Percentiles rank a stretch among this genome's conserved stretches.
These are phyloP conservation scores for Cryphonectria radicalis DNA, from an alignment of 2,329 filamentous ascomycete genomes.

Conservation along the genomic window DNA sequence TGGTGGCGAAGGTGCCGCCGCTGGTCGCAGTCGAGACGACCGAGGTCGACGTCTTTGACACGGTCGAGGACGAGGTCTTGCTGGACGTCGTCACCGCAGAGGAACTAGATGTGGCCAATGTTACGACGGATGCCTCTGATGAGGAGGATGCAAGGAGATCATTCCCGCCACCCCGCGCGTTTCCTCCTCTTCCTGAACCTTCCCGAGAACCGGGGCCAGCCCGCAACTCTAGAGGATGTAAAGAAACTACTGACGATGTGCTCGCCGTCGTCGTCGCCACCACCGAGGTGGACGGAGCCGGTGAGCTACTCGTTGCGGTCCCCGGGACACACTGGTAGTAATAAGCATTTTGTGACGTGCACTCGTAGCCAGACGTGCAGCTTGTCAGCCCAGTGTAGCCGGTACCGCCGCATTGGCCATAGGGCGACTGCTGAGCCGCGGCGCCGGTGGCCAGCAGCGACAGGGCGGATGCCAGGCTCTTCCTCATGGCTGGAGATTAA, in stretches of 20 bases:
- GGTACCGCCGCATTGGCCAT: slow-evolving; percentile 31
- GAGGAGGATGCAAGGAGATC: slow-evolving; percentile 1
- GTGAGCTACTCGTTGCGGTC: slow-evolving; percentile 17
- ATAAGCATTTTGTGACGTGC: slow-evolving; percentile 33
- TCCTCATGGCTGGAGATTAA: slow-evolving; percentile 18
- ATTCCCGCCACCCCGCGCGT: not conserved
- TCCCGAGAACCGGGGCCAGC: slow-evolving; percentile 19
- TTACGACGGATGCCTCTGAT: slow-evolving; percentile 10
- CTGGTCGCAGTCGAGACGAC: slow-evolving; percentile 23
- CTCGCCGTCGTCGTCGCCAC: slow-evolving; percentile 21
- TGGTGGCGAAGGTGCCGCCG: slow-evolving; percentile 32
- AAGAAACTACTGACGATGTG: slow-evolving; percentile 26
- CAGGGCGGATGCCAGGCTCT: slow-evolving; percentile 22
- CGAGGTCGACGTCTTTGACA: slow-evolving; percentile 20
- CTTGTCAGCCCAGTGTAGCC: slow-evolving; percentile 32
- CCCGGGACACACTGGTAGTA: slow-evolving; percentile 35
- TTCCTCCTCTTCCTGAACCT: not conserved
- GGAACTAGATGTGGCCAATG: slow-evolving; percentile 9
- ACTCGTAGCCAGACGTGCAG: slow-evolving; percentile 32
- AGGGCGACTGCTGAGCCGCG: slow-evolving; percentile 32
- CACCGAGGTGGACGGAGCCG: slow-evolving; percentile 19
- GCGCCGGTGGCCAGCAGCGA: slow-evolving; percentile 20
- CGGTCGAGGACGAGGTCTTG: slow-evolving; percentile 16
- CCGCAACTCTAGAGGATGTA: slow-evolving; percentile 20
- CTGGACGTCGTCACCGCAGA: slow-evolving; percentile 1